Evolutionary conservation across 768 basidiomycete species (phyloP).

Genomic region (Mycena metata): DNA sequence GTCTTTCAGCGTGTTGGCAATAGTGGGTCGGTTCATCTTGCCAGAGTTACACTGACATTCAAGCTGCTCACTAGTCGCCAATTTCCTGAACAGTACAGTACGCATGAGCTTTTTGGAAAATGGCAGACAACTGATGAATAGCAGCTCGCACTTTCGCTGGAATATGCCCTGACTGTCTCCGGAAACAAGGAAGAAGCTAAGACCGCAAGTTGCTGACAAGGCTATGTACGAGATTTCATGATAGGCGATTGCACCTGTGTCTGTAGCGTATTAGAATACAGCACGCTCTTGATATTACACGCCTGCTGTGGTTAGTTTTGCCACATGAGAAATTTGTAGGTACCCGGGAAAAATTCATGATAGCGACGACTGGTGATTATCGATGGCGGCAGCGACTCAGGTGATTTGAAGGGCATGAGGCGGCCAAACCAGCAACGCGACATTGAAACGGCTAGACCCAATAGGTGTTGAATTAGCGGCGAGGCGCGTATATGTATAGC

Average conservation of each 20-base stretch:
- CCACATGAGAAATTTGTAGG: constrained; percentile 18
- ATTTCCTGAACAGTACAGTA: constrained; percentile 77
- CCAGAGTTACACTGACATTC: constrained; percentile 39
- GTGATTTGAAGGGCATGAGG: constrained; percentile 17
- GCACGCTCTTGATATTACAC: neutral
- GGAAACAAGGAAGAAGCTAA: constrained; percentile 1
- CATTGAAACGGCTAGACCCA: too few relatives aligned
- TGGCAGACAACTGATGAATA: constrained; percentile 17
- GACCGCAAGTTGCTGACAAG: neutral
- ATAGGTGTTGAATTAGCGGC: too few relatives aligned
- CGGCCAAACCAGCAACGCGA: neutral
- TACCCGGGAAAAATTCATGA: constrained; percentile 15
- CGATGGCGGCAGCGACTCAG: constrained; percentile 25
- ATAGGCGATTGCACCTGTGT: neutral
- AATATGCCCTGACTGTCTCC: constrained; percentile 18
- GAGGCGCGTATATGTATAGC: too few relatives aligned
- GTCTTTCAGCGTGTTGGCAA: constrained; percentile 73
- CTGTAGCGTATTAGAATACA: neutral
- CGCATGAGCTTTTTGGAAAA: neutral
- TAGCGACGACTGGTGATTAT: constrained; percentile 33
- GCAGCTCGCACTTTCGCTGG: constrained; percentile 26
- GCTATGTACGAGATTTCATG: neutral
- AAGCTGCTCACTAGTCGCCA: constrained; percentile 63
- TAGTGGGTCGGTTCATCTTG: constrained; percentile 64
- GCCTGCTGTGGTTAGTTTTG: neutral